Evolutionary conservation across 2,329 filamentous ascomycete genomes (phyloP).

Genomic region (Penicillium janthinellum): DNA sequence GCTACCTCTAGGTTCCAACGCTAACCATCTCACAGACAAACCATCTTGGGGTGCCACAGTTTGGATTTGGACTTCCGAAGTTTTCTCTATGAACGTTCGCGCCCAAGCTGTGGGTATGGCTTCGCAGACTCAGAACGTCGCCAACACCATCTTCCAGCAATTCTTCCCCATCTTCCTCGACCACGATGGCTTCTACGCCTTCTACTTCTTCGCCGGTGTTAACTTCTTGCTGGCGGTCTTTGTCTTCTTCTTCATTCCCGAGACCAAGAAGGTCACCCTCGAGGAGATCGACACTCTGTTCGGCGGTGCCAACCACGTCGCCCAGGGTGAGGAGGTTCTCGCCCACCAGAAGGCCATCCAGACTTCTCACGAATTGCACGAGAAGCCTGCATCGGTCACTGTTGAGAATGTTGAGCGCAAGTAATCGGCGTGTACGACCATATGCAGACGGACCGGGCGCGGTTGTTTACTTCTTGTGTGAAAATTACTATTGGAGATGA

Average conservation of each 20-base stretch:
- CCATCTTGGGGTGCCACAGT: constrained; percentile 70
- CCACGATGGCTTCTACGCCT: constrained; percentile 59
- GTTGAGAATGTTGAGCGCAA: constrained; percentile 26
- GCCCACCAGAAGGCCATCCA: constrained; percentile 25
- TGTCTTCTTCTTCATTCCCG: constrained; percentile 56
- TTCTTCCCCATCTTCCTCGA: constrained; percentile 70
- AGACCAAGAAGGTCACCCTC: constrained; percentile 50
- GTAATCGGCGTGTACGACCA: neutral
- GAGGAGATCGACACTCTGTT: constrained; percentile 45
- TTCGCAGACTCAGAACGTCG: constrained; percentile 62
- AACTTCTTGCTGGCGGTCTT: constrained; percentile 54
- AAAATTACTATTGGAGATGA: neutral
- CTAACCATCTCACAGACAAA: constrained; percentile 55
- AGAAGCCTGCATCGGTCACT: constrained; percentile 24
- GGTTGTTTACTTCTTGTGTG: neutral
- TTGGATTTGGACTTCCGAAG: constrained; percentile 71
- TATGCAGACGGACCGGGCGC: neutral
- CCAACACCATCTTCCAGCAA: constrained; percentile 68
- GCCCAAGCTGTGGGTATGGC: constrained; percentile 71
- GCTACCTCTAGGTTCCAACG: constrained; percentile 6
- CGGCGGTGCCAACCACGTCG: constrained; percentile 41
- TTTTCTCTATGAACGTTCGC: constrained; percentile 73
- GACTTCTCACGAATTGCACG: constrained; percentile 9
- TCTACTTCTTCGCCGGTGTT: constrained; percentile 58
- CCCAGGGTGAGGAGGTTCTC: constrained; percentile 37